A percentile compares a stretch with the other conserved stretches of the same genome.
phyloP scores from a whole-genome alignment of 768 basidiomycete species.

The Phaeotremella skinneri region DNA sequence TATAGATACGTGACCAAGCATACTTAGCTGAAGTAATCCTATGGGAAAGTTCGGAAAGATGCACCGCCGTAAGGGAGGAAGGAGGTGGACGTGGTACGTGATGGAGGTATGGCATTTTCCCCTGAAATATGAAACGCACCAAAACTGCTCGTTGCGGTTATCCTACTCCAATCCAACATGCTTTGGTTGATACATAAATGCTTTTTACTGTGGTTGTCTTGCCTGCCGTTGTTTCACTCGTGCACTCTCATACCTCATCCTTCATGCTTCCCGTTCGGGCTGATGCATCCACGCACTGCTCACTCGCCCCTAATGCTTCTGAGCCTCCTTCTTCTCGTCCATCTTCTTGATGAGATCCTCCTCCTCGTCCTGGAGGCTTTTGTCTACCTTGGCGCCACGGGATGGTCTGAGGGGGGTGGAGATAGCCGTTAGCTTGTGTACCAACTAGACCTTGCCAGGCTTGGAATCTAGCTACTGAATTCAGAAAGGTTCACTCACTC shows the following conservation, averaged over 20 bases:
- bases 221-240: no score
- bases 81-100: background rate
- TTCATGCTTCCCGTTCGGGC: no score
- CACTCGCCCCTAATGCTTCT: slow-evolving; percentile 28
- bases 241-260: no score
- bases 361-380: slow-evolving; percentile 46
- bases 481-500: background rate
- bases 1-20: no score
- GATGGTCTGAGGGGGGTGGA: slow-evolving; percentile 23
- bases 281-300: no score
- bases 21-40: no score
- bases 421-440: background rate
- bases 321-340: slow-evolving; percentile 38
- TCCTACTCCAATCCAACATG: background rate
- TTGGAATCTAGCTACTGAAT: no score
- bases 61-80: background rate
- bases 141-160: background rate
- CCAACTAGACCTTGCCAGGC: no score
- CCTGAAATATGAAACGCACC: background rate
- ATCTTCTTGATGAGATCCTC: slow-evolving; percentile 43
- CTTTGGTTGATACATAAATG: slow-evolving; percentile 5
- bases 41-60: no score
- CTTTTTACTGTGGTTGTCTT: slow-evolving; percentile 3
- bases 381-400: slow-evolving; percentile 48
- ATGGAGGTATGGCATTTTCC: background rate